A percentile compares a stretch with the other conserved stretches of the same genome.
Evolutionary conservation across 768 basidiomycete species (phyloP).

Genomic region (Lactarius indigo): DNA sequence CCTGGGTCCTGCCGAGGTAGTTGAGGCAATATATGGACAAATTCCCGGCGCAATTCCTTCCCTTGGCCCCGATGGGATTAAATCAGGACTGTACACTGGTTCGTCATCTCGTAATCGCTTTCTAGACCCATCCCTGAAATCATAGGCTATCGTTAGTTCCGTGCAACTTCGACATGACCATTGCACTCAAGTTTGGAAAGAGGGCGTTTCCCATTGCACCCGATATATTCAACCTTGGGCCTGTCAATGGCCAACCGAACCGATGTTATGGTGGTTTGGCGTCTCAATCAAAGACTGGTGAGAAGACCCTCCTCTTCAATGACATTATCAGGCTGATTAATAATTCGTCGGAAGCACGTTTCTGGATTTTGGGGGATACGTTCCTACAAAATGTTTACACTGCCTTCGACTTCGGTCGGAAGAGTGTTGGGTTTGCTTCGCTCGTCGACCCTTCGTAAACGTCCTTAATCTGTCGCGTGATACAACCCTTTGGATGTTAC

Average conservation of each 20-base stretch:
- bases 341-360: background rate
- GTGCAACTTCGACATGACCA: background rate
- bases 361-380: constrained; percentile 18
- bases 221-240: constrained; percentile 3
- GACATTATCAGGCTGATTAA: background rate
- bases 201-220: background rate
- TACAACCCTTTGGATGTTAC: background rate
- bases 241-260: background rate
- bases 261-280: constrained; percentile 7
- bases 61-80: background rate
- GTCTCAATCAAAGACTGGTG: background rate
- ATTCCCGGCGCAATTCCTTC: background rate
- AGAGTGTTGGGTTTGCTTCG: constrained; percentile 15
- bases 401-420: constrained; percentile 11
- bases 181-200: constrained; percentile 1
- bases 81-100: background rate
- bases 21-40: background rate
- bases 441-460: background rate
- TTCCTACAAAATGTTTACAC: constrained; percentile 16
- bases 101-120: background rate
- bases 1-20: constrained; percentile 20
- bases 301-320: background rate
- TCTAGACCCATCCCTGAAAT: background rate
- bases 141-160: background rate
- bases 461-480: background rate